Evolutionary conservation across 2,329 filamentous ascomycete genomes (phyloP).

Genomic region (Nothophoma quercina): DNA sequence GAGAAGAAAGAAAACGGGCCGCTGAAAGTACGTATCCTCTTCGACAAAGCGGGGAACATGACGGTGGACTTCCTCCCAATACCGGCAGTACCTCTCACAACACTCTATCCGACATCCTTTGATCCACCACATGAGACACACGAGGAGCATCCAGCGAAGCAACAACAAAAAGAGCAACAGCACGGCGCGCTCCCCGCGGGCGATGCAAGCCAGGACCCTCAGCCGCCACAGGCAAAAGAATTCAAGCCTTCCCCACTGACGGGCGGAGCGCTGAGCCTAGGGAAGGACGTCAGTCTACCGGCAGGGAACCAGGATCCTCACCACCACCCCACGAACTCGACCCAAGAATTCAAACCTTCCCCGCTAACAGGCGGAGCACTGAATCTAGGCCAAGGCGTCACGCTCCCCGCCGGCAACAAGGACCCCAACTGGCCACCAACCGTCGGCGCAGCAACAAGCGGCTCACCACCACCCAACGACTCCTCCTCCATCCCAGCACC

Average conservation of each 20-base stretch:
- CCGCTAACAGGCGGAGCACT: conserved; percentile 47
- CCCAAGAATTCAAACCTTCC: conserved; percentile 38
- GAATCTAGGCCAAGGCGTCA: conserved; percentile 37
- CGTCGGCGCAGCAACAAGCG: too few relatives aligned
- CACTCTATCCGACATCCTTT: conserved; percentile 66
- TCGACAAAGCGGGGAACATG: conserved; percentile 52
- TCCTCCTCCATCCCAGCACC: conserved; percentile 14
- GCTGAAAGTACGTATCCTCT: conserved; percentile 61
- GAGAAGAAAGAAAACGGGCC: conserved; percentile 30
- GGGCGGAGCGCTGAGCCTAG: conserved; percentile 45
- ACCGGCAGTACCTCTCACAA: conserved; percentile 55
- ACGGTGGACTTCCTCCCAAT: conserved; percentile 50
- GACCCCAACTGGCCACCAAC: background rate
- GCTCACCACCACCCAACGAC: conserved; percentile 1
- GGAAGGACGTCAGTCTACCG: conserved; percentile 37
- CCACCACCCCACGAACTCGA: conserved; percentile 5
- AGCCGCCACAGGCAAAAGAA: too few relatives aligned
- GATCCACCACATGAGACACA: conserved; percentile 53
- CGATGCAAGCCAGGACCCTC: too few relatives aligned
- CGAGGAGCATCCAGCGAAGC: conserved; percentile 25
- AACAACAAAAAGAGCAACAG: conserved; percentile 7
- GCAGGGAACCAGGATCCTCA: conserved; percentile 20
- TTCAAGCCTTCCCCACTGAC: conserved; percentile 47
- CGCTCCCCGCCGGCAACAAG: conserved; percentile 30
- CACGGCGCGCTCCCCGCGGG: too few relatives aligned